A percentile compares a stretch with the other conserved stretches of the same genome.
Evolutionary conservation across 768 basidiomycete genomes (phyloP).

Genomic region (Auricularia cornea): DNA sequence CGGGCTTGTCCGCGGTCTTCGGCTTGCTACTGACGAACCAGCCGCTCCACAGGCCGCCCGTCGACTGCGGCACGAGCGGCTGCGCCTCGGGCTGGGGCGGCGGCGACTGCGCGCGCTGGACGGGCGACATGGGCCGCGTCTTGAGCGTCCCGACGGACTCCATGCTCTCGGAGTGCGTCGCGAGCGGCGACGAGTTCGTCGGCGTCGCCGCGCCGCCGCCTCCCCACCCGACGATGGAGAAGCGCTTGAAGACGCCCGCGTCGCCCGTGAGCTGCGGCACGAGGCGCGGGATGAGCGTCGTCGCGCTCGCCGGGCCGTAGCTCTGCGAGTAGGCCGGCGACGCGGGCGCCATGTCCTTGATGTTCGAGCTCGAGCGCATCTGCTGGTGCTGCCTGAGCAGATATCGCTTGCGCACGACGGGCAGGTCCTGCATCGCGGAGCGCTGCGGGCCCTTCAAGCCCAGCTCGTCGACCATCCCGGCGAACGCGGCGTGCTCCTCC

Average conservation of each 20-base stretch:
- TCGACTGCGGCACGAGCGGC: slow-evolving; percentile 51
- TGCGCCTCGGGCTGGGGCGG: slow-evolving; percentile 15
- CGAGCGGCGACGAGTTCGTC: slow-evolving; percentile 16
- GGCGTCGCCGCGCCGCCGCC: slow-evolving; percentile 8
- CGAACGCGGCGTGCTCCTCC: slow-evolving; percentile 45
- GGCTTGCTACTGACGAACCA: slow-evolving; percentile 58
- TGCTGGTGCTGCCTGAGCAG: slow-evolving; percentile 51
- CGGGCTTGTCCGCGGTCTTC: slow-evolving; percentile 16
- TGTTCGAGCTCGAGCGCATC: slow-evolving; percentile 22
- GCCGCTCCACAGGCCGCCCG: slow-evolving; percentile 66
- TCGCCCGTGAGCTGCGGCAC: slow-evolving; percentile 74
- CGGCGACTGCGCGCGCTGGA: neutral
- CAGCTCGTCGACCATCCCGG: slow-evolving; percentile 62
- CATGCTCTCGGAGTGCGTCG: neutral
- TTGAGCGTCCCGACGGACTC: slow-evolving; percentile 17
- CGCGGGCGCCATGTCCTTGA: slow-evolving; percentile 24
- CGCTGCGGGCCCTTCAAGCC: slow-evolving; percentile 67
- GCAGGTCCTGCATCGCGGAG: slow-evolving; percentile 50
- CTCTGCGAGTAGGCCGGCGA: slow-evolving; percentile 34
- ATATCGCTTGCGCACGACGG: slow-evolving; percentile 56
- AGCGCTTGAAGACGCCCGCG: slow-evolving; percentile 53
- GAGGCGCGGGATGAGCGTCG: slow-evolving; percentile 52
- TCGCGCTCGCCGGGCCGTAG: slow-evolving; percentile 52
- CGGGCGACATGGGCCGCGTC: neutral
- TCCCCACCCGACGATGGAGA: slow-evolving; percentile 60